These are phyloP conservation scores for Phialocephala sp. DNA, from an alignment of 2,329 filamentous ascomycete genomes.

Conservation along the genomic window DNA sequence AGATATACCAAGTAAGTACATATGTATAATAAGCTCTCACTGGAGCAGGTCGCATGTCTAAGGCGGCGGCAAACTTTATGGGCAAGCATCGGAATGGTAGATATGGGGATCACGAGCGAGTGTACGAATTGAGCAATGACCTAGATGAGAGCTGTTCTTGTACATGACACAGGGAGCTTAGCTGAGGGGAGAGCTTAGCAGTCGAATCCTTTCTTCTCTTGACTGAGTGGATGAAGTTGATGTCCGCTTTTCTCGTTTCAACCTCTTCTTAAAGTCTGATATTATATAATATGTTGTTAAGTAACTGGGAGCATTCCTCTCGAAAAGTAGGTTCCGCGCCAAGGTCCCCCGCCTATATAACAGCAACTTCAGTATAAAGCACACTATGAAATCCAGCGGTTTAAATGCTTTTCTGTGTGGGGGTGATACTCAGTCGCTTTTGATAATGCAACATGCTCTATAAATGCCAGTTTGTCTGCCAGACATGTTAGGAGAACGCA, in stretches of 20 bases:
- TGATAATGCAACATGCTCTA: no score
- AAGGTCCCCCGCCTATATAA: no score
- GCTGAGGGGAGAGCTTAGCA: not conserved
- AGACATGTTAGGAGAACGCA: no score
- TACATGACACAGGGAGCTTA: not conserved
- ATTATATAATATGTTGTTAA: not conserved
- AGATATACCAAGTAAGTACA: not conserved
- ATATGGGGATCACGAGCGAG: not conserved
- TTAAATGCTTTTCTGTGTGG: no score
- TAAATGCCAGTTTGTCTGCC: no score
- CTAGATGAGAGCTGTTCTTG: not conserved
- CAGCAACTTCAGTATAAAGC: no score
- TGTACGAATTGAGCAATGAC: conserved; percentile 2
- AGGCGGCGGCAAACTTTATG: not conserved
- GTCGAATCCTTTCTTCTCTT: not conserved
- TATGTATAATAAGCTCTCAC: conserved; percentile 12
- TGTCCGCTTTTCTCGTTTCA: not conserved
- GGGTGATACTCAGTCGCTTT: no score
- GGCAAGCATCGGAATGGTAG: not conserved
- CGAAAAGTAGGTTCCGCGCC: not conserved
- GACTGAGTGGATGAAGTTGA: not conserved
- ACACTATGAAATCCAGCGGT: no score
- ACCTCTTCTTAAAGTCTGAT: not conserved
- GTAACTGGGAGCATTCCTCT: not conserved
- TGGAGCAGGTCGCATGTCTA: not conserved